phyloP scores from a whole-genome alignment of 2,329 filamentous ascomycete species.

The Sphaerulina populicola region DNA sequence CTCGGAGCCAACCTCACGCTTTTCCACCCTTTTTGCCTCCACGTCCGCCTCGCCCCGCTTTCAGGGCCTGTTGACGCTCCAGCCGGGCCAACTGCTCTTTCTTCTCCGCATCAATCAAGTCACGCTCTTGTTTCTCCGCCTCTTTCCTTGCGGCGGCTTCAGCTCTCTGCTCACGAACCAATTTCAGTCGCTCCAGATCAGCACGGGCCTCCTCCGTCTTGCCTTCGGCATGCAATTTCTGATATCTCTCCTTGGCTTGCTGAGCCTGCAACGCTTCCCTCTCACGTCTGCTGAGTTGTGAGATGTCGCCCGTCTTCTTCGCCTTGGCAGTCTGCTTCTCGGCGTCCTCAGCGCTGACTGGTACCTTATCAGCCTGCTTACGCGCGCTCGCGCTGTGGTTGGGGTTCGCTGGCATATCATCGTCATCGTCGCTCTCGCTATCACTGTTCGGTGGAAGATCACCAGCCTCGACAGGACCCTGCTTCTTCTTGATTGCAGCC shows the following conservation, averaged over 20 bases:
- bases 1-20: slow-evolving; percentile 16
- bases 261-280: slow-evolving; percentile 75
- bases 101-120: slow-evolving; percentile 50
- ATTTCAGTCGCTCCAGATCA: slow-evolving; percentile 71
- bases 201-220: slow-evolving; percentile 94
- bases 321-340: slow-evolving; percentile 48
- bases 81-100: slow-evolving; percentile 42
- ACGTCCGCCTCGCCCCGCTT: slow-evolving; percentile 36
- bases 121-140: slow-evolving; percentile 50
- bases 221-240: slow-evolving; percentile 84
- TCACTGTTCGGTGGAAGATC: slow-evolving; percentile 64
- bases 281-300: slow-evolving; percentile 58
- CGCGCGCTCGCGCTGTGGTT: slow-evolving; percentile 65
- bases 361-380: slow-evolving; percentile 53
- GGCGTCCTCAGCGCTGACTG: slow-evolving; percentile 45
- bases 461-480: slow-evolving; percentile 66
- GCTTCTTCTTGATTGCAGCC: slow-evolving; percentile 70
- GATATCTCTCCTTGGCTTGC: slow-evolving; percentile 80
- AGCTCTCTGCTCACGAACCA: slow-evolving; percentile 79
- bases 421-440: slow-evolving; percentile 52
- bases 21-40: slow-evolving; percentile 40
- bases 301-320: slow-evolving; percentile 45
- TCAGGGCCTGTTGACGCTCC: slow-evolving; percentile 39
- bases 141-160: slow-evolving; percentile 74
- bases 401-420: slow-evolving; percentile 74